A percentile compares a stretch with the other conserved stretches of the same genome.
These are phyloP conservation scores for Aegilops longissima DNA, from an alignment of 176 grass and related monocot species.

Conservation along the genomic window DNA sequence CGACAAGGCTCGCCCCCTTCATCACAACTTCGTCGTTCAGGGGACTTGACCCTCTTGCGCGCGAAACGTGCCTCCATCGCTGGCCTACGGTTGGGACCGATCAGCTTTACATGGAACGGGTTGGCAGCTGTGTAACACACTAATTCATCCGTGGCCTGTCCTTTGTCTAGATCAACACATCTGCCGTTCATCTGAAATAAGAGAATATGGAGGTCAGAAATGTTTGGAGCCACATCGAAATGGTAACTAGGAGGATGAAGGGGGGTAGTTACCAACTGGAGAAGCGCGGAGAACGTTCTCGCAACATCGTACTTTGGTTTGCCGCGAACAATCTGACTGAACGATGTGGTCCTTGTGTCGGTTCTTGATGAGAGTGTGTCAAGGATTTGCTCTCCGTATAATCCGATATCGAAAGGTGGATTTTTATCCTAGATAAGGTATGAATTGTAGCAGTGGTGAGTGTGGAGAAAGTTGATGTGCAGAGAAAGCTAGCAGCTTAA, in stretches of 20 bases:
- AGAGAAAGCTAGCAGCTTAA: background rate
- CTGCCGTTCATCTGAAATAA: conserved; percentile 71
- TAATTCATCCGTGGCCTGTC: conserved; percentile 33
- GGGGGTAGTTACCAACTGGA: conserved; percentile 71
- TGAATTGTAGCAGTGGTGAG: background rate
- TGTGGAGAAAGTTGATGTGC: conserved; percentile 6
- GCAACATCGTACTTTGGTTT: conserved; percentile 76
- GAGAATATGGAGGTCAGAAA: background rate
- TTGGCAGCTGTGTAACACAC: conserved; percentile 71
- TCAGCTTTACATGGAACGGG: conserved; percentile 66
- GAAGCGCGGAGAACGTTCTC: conserved; percentile 91
- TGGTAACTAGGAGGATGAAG: background rate
- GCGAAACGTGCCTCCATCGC: conserved; percentile 33
- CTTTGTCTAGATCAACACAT: conserved; percentile 77
- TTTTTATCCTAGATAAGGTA: conserved; percentile 60
- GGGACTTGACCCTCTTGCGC: conserved; percentile 70
- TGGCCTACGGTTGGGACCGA: conserved; percentile 33
- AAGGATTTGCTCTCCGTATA: conserved; percentile 78
- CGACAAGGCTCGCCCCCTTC: background rate
- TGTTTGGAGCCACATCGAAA: background rate
- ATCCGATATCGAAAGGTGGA: conserved; percentile 86
- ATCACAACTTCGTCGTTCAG: conserved; percentile 36
- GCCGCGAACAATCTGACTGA: conserved; percentile 60
- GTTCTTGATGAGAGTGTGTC: conserved; percentile 52
- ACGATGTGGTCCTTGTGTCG: conserved; percentile 52